Conservation (phyloP, 495 filamentous ascomycete genomes). For the Aspergillus wentii region DNA sequence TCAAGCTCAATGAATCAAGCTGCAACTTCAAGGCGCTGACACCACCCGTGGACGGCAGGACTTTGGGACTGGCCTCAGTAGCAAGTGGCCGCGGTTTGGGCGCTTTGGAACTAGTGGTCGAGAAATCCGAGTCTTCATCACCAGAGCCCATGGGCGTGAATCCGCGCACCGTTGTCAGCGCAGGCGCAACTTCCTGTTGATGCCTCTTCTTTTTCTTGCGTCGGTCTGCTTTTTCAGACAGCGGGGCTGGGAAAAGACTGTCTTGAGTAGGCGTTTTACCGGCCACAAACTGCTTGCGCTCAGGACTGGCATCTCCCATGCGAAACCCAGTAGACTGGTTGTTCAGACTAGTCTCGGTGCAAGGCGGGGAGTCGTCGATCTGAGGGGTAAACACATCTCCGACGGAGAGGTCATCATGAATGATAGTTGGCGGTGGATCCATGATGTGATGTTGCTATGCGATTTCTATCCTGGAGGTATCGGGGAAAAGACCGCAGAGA, state of each 20-base stretch:
- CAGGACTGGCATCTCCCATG: constrained; percentile 24
- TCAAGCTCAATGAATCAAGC: constrained; percentile 61
- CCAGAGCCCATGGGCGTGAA: constrained; percentile 83
- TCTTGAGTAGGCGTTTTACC: constrained; percentile 7
- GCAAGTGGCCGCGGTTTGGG: constrained; percentile 26
- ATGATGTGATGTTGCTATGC: too few relatives aligned
- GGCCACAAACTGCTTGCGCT: constrained; percentile 15
- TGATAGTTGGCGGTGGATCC: constrained; percentile 12
- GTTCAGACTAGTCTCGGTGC: constrained; percentile 17
- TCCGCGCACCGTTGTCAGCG: constrained; percentile 69
- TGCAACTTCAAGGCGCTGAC: constrained; percentile 76
- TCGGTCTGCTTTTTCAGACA: constrained; percentile 29
- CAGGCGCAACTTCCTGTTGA: constrained; percentile 47
- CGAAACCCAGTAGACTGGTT: constrained; percentile 22
- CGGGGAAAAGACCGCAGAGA: too few relatives aligned
- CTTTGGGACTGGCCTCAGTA: constrained; percentile 44
- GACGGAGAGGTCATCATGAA: constrained; percentile 37
- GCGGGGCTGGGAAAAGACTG: constrained; percentile 17
- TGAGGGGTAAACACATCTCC: constrained; percentile 43
- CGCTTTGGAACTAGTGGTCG: constrained; percentile 43
- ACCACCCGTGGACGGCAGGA: constrained; percentile 58
- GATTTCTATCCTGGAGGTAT: too few relatives aligned
- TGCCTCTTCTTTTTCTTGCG: constrained; percentile 51
- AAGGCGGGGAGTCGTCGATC: constrained; percentile 30
- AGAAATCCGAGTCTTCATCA: constrained; percentile 80